A percentile compares a stretch with the other conserved stretches of the same genome.
phyloP scores from a whole-genome alignment of 805 yeast species.

The Debaryomyces tyrocola region DNA sequence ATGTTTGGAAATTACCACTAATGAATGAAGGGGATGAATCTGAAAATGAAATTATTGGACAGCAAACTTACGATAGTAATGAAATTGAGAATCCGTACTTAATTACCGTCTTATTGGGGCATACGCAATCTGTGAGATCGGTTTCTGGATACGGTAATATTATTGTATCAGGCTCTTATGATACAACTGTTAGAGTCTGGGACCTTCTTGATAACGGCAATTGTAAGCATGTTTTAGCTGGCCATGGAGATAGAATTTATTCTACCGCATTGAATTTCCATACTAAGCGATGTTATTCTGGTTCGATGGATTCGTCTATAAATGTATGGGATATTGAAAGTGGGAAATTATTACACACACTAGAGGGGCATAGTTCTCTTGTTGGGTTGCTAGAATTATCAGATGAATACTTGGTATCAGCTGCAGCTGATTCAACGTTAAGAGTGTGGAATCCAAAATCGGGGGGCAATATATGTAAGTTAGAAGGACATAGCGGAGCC shows the following conservation, averaged over 20 bases:
- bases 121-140: constrained; percentile 61
- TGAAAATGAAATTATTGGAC: constrained; percentile 31
- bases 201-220: constrained; percentile 66
- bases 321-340: constrained; percentile 85
- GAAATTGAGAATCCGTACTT: constrained; percentile 60
- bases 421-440: constrained; percentile 92
- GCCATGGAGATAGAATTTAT: constrained; percentile 87
- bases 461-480: constrained; percentile 61
- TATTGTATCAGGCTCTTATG: constrained; percentile 88
- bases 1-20: constrained; percentile 58
- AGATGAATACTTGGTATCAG: constrained; percentile 77
- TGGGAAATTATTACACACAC: constrained; percentile 65
- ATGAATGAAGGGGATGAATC: constrained; percentile 36
- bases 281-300: constrained; percentile 81
- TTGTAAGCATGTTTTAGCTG: constrained; percentile 72
- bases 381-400: constrained; percentile 86
- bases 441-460: constrained; percentile 90
- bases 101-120: constrained; percentile 62
- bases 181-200: constrained; percentile 90
- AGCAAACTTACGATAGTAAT: constrained; percentile 31
- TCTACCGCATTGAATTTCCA: constrained; percentile 80
- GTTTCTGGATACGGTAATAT: constrained; percentile 83
- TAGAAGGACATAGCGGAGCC: constrained; percentile 82
- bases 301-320: constrained; percentile 86
- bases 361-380: constrained; percentile 85